phyloP scores from a whole-genome alignment of 768 basidiomycete species.

The Hortiboletus campestris region DNA sequence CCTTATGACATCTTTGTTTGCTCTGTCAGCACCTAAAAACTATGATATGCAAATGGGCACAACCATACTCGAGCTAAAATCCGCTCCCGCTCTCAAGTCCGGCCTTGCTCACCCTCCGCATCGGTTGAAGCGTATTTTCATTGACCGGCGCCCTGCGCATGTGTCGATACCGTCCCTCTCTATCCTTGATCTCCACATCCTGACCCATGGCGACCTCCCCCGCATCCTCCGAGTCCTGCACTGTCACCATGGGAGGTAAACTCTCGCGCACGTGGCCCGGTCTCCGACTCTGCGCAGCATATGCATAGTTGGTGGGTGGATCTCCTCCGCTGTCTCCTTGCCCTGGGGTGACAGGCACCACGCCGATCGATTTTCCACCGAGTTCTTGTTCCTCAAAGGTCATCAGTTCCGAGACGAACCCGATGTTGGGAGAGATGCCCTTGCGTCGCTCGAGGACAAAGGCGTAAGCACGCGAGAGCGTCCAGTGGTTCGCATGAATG shows the following conservation, averaged over 20 bases:
- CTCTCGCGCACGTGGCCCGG: conserved; percentile 73
- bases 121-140: conserved; percentile 83
- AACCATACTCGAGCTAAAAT: conserved; percentile 3
- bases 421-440: conserved; percentile 95
- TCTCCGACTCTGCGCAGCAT: conserved; percentile 49
- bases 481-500: conserved; percentile 97
- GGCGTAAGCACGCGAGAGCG: conserved; percentile 83
- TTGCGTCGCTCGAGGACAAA: conserved; percentile 92
- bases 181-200: conserved; percentile 89
- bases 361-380: conserved; percentile 49
- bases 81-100: conserved; percentile 82
- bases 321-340: conserved; percentile 23
- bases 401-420: conserved; percentile 97
- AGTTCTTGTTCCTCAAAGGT: conserved; percentile 90
- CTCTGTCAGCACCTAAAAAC: neutral
- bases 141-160: conserved; percentile 85
- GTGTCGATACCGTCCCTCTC: conserved; percentile 82
- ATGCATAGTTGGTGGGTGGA: conserved; percentile 38
- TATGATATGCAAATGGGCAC: conserved; percentile 16
- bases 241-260: conserved; percentile 38
- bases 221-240: conserved; percentile 27
- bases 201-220: conserved; percentile 53
- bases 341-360: conserved; percentile 17
- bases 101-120: conserved; percentile 89
- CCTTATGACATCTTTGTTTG: neutral